These are phyloP conservation scores for Aspergillus amoenus DNA, from an alignment of 2,329 filamentous ascomycete genomes.

Conservation along the genomic window DNA sequence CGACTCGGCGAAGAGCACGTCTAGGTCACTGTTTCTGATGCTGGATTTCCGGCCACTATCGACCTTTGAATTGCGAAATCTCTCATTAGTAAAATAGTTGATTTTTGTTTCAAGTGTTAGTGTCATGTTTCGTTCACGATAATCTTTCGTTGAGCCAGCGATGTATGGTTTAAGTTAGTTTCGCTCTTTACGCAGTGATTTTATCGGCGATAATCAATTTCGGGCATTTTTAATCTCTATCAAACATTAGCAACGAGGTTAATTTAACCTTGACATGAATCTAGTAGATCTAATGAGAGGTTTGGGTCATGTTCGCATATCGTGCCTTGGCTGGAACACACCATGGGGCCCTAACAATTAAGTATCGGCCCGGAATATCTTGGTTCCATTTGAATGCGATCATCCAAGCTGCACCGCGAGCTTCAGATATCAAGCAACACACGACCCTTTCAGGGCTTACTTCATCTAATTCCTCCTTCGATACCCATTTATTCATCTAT, in stretches of 20 bases:
- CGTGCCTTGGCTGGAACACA: neutral
- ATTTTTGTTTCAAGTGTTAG: neutral
- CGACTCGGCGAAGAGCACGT: conserved; percentile 56
- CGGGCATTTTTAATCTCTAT: neutral
- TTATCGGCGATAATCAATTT: neutral
- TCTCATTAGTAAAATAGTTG: neutral
- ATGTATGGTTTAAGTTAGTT: neutral
- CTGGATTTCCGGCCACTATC: neutral
- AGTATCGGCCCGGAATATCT: conserved; percentile 6
- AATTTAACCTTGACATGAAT: neutral
- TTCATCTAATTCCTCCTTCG: neutral
- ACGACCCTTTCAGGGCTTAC: neutral
- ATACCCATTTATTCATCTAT: neutral
- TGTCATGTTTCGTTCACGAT: neutral
- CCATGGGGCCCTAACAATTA: too few relatives aligned
- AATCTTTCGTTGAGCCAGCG: conserved; percentile 1
- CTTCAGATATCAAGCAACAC: neutral
- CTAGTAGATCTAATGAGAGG: neutral
- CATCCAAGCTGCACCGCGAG: neutral
- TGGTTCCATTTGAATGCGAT: conserved; percentile 4
- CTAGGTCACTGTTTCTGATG: conserved; percentile 7
- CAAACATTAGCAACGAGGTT: neutral
- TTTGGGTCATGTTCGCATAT: neutral
- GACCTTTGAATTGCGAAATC: neutral
- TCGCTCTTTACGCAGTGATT: neutral